Evolutionary conservation across 2,329 filamentous ascomycete genomes (phyloP), one percentile per base, ranked within the genome.

Genomic region (Tolypocladium tropicale): DNA sequence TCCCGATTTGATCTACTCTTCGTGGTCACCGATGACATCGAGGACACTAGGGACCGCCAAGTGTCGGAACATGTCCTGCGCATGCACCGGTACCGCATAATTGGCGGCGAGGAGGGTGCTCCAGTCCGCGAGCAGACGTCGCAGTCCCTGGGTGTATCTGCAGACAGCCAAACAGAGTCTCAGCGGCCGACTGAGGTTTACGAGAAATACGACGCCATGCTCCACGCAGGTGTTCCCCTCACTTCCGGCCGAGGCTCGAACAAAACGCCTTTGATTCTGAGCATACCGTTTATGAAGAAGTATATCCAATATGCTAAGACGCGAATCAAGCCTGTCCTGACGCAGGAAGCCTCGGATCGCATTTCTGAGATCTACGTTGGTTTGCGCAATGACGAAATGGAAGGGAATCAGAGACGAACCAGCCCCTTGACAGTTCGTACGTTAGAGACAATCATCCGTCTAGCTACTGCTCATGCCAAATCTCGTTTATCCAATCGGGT

Each of bases 1-100:
- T 97, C 94, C 6, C 94, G 94, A 89, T 99, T 99, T 71, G 94
- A 99, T 84, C 79, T 99, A 64, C 79, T 99, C 2, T 99, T 99
- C 67, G 88, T 99, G 51, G 92, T 99, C 49, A 99, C 94, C 1
- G 94, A 99, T 70, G 94, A 99, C 66, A 97, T 99, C 61, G 93
- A 99, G 66, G 94, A 99, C 68, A 84, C 89, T 3, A 82, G 90
- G 53, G 94, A 99, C 72, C 82, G 94, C 52, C 86, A 91, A 67
- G 84, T 99, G 14, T 97, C 93, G 0, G 94, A 99, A 73, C 94
- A 99, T 67, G 94, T 99, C 56, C 79, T 99, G 34, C 89, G 93
- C 57, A 97, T 97, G 92, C 94, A 99, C 68, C 82, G 91, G 52
- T 99, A 96, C 74, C 89, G 94, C 54, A 88, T 94, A 65, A 87